phyloP scores from a whole-genome alignment of 495 filamentous ascomycete genomes.

The Aspergillus sparsus region DNA sequence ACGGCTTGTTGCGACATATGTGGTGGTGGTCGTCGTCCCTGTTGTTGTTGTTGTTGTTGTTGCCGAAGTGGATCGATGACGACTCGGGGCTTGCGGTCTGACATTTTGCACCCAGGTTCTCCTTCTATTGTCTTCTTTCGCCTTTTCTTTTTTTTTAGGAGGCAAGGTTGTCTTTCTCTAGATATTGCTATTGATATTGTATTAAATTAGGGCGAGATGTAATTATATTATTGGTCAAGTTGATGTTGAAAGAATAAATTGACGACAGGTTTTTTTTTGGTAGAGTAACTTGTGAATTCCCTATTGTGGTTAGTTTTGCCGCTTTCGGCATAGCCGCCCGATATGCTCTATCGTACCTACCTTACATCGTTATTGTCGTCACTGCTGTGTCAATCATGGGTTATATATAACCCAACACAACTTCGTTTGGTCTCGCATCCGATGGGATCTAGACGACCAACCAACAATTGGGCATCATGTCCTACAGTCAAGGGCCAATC shows the following conservation, averaged over 20 bases:
- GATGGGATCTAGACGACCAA: too few relatives aligned
- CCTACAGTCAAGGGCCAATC: too few relatives aligned
- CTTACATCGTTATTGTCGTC: too few relatives aligned
- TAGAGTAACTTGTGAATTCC: slow-evolving; percentile 6
- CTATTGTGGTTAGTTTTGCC: slow-evolving; percentile 14
- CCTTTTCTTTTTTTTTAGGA: slow-evolving; percentile 1
- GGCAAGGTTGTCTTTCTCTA: background rate
- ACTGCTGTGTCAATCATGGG: too few relatives aligned
- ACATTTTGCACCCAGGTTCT: slow-evolving; percentile 4
- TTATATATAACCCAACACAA: too few relatives aligned
- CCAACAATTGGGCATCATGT: too few relatives aligned
- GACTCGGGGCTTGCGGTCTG: slow-evolving; percentile 22
- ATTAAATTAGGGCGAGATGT: too few relatives aligned
- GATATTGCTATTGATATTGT: background rate
- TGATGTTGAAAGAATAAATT: background rate
- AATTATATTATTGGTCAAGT: background rate
- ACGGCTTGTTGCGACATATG: background rate
- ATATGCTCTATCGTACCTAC: slow-evolving; percentile 9
- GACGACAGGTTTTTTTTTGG: too few relatives aligned
- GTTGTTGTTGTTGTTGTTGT: slow-evolving; percentile 11
- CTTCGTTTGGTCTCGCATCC: too few relatives aligned
- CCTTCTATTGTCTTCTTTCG: background rate
- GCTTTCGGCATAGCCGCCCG: slow-evolving; percentile 6
- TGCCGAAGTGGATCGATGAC: slow-evolving; percentile 15
- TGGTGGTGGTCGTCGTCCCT: slow-evolving; percentile 4